Evolutionary conservation across 306 rosid genomes (phyloP), one percentile per base, ranked within the genome.

Genomic region (Ziziphus jujuba): DNA sequence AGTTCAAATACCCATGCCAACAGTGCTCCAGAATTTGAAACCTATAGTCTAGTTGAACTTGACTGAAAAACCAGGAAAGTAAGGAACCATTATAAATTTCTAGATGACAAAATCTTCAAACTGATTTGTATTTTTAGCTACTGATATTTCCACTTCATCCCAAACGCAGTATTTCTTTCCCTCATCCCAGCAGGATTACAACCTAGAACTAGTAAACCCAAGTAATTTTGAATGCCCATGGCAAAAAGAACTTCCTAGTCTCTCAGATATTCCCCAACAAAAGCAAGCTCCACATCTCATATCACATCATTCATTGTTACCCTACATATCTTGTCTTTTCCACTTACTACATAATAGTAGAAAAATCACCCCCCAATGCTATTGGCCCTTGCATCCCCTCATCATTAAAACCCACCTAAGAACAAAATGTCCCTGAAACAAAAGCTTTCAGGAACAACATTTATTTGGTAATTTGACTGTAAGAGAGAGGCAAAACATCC

Each of bases 1-100:
- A 17, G 6, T 28, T 33, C 8, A 11, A 16, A 8, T 15, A 25
- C 44, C 31, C 62, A 31, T 57, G 38, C 62, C 38, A 25, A 12
- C 6, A 33, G 40, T 57, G n/a, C 5, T 15, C 31, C 17, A 25
- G 15, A 14, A 57, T 14, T 17, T 31, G 21, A 45, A 49, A 31
- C 1, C 1, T 23, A 33, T 13, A 49, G 14, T 31, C 4, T 19
- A 48, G 5, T 16, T 25, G 16, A 65, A 49, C 24, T 6, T n/a
- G 11, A 62, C 28, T 50, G 6, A 61, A 61, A 14, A 40, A 11
- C 52, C 31, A 20, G 19, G 7, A 40, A 40, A 61, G 52, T 20
- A 61, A 61, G 52, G 35, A 61, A 40, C 20, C 66, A 12, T 38
- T 23, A 38, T 38, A 21, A 20, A 61, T 61, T 47, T 61, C 31